A percentile compares a stretch with the other conserved stretches of the same genome.
Conservation (phyloP, 441 rosid species). For the Melastoma candidum region DNA sequence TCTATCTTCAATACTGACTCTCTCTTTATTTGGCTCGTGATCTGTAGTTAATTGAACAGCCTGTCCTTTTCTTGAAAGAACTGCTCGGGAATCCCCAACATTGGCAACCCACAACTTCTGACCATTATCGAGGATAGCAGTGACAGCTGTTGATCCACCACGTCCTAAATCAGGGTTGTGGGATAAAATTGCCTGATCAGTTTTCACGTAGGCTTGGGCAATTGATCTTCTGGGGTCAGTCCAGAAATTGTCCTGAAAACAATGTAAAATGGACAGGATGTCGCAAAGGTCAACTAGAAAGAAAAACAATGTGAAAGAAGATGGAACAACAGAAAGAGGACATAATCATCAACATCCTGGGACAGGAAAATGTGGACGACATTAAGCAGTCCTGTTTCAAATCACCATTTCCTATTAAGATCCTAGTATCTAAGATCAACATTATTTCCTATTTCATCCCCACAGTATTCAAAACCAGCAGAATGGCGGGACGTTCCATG, state of each 20-base stretch:
- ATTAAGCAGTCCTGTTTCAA: too few relatives aligned
- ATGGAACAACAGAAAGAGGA: too few relatives aligned
- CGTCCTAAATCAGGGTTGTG: conserved; percentile 58
- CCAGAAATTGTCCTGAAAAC: conserved; percentile 66
- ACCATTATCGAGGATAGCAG: conserved; percentile 66
- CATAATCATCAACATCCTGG: too few relatives aligned
- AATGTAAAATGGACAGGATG: too few relatives aligned
- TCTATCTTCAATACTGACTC: conserved; percentile 30
- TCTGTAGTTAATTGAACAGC: conserved; percentile 61
- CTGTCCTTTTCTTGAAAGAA: conserved; percentile 55
- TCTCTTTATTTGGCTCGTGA: conserved; percentile 81
- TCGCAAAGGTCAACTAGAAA: too few relatives aligned
- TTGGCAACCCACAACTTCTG: conserved; percentile 29
- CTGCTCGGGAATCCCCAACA: conserved; percentile 50
- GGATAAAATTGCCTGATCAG: conserved; percentile 79
- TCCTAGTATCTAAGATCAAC: too few relatives aligned
- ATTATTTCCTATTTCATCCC: not conserved
- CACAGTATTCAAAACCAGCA: conserved; percentile 7
- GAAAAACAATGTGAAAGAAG: too few relatives aligned
- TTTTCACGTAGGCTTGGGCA: conserved; percentile 68
- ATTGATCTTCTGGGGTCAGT: conserved; percentile 56
- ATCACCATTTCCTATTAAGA: too few relatives aligned
- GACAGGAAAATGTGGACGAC: too few relatives aligned
- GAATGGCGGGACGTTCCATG: too few relatives aligned
- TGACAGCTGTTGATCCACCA: conserved; percentile 94